A percentile compares a stretch with the other conserved stretches of the same genome.
Conservation (phyloP, 495 filamentous ascomycete genomes). For the Trichoderma asperelloides region DNA sequence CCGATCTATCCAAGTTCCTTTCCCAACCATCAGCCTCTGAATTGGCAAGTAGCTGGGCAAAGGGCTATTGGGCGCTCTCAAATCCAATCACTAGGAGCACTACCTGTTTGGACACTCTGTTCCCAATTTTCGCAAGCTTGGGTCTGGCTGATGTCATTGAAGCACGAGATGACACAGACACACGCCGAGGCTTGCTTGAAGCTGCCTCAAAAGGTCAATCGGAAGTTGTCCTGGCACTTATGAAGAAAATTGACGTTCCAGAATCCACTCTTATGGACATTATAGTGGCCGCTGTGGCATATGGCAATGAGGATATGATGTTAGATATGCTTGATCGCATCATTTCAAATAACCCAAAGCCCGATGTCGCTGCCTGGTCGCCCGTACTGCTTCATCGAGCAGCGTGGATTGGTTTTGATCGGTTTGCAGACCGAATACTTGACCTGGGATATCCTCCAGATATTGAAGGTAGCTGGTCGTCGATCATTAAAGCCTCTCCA, state of each 20-base stretch:
- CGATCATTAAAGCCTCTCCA: not conserved
- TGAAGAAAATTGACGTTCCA: not conserved
- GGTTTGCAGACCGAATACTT: not conserved
- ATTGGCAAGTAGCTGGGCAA: constrained; percentile 7
- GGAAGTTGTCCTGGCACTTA: not conserved
- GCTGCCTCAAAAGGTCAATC: constrained; percentile 9
- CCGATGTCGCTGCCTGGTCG: not conserved
- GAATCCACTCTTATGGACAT: not conserved
- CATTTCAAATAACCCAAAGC: not conserved
- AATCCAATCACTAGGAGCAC: constrained; percentile 10
- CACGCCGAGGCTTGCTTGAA: constrained; percentile 9
- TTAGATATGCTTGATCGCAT: not conserved
- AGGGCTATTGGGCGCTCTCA: constrained; percentile 10
- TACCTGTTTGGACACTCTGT: constrained; percentile 10
- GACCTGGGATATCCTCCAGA: not conserved
- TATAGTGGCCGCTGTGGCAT: not conserved
- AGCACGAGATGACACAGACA: not conserved
- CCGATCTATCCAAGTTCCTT: not conserved
- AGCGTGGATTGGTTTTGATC: not conserved
- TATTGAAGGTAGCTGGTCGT: not conserved
- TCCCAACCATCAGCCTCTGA: not conserved
- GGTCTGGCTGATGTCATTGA: constrained; percentile 6
- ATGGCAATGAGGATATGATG: not conserved
- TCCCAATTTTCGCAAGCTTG: constrained; percentile 10
- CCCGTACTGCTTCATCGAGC: not conserved